These are phyloP conservation scores for Dissophora ornata DNA, from an alignment of 192 early-diverging fungal species.

Conservation along the genomic window DNA sequence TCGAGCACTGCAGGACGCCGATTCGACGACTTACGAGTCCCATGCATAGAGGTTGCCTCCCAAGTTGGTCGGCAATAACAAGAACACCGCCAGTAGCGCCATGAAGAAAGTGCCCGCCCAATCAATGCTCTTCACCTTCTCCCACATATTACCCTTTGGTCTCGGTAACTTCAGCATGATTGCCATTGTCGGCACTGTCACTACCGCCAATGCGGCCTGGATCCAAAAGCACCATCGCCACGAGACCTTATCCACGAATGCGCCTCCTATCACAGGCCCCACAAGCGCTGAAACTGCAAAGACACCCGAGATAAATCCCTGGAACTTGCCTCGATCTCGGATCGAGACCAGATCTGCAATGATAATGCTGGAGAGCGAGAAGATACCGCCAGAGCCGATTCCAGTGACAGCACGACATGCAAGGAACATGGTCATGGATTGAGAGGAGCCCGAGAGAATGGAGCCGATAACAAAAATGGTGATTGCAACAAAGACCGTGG, in stretches of 20 bases:
- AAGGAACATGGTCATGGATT: slow-evolving; percentile 49
- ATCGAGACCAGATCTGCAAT: slow-evolving; percentile 86
- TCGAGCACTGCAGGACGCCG: too few species aligned
- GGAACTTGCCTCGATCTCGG: slow-evolving; percentile 85
- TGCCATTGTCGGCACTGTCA: slow-evolving; percentile 66
- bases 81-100: slow-evolving; percentile 60
- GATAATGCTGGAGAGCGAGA: slow-evolving; percentile 79
- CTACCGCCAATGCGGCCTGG: slow-evolving; percentile 76
- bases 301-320: slow-evolving; percentile 78
- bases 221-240: slow-evolving; percentile 73
- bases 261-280: slow-evolving; percentile 86
- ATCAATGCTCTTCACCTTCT: slow-evolving; percentile 78
- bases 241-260: slow-evolving; percentile 73
- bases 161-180: slow-evolving; percentile 70
- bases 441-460: slow-evolving; percentile 37
- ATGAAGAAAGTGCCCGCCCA: slow-evolving; percentile 68
- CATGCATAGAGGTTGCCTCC: slow-evolving; percentile 80
- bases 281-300: slow-evolving; percentile 80
- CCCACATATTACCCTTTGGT: slow-evolving; percentile 60
- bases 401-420: slow-evolving; percentile 46
- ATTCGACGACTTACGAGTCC: slow-evolving; percentile 60
- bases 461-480: slow-evolving; percentile 40
- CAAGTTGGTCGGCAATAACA: slow-evolving; percentile 76
- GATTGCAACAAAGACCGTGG: slow-evolving; percentile 35
- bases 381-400: slow-evolving; percentile 71